Conservation (phyloP, 1,139 yeast species). For the Saccharomycopsis crataegensis region DNA sequence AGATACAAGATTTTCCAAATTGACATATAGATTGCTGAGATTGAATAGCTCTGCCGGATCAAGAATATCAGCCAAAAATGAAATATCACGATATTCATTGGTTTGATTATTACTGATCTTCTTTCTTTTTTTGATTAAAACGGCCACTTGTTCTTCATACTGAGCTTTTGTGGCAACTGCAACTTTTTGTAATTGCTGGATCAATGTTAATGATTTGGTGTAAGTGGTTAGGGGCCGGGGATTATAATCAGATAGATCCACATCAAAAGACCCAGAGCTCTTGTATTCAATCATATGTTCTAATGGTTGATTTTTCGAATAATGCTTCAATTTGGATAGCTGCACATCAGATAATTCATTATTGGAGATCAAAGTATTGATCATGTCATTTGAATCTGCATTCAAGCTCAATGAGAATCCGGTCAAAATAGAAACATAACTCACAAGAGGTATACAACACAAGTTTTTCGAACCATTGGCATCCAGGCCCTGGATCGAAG, state of each 20-base stretch:
- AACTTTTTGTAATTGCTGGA: conserved; percentile 16
- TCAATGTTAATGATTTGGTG: conserved; percentile 6
- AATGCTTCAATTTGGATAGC: neutral
- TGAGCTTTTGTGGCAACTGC: conserved; percentile 1
- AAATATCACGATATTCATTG: conserved; percentile 2
- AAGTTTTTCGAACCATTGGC: neutral
- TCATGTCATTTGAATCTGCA: conserved; percentile 6
- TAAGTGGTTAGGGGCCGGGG: neutral
- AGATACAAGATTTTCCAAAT: conserved; percentile 8
- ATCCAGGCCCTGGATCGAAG: neutral
- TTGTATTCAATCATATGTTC: neutral
- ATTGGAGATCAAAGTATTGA: conserved; percentile 6
- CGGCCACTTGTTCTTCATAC: conserved; percentile 10
- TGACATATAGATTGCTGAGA: conserved; percentile 12
- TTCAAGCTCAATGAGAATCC: conserved; percentile 16
- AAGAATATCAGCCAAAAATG: conserved; percentile 13
- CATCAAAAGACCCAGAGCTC: conserved; percentile 1
- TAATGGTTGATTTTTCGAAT: neutral
- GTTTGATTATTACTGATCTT: neutral
- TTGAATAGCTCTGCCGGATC: conserved; percentile 17
- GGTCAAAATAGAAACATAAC: conserved; percentile 8
- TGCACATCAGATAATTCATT: conserved; percentile 11
- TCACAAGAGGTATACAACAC: conserved; percentile 10
- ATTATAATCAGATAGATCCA: conserved; percentile 6
- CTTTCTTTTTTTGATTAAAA: conserved; percentile 6